Evolutionary conservation across 176 grass and related monocot species (phyloP).

Genomic region (Ampelocalamus luodianensis): DNA sequence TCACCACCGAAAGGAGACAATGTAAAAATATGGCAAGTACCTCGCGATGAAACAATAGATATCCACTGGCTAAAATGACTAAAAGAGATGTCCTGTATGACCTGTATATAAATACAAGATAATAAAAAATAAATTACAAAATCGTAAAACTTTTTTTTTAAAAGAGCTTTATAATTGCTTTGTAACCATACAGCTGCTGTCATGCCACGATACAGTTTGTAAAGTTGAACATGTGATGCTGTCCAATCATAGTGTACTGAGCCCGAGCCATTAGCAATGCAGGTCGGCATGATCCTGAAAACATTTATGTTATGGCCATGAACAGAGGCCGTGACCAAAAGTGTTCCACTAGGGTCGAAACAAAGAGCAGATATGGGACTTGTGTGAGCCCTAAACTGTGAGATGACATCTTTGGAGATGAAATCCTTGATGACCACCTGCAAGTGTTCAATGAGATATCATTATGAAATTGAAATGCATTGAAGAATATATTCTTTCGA

Average conservation of each 20-base stretch:
- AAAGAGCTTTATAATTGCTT: constrained; percentile 20
- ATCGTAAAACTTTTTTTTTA: not conserved
- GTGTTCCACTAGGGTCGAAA: constrained; percentile 95
- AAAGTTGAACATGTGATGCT: constrained; percentile 96
- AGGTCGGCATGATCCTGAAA: constrained; percentile 86
- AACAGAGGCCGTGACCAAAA: constrained; percentile 94
- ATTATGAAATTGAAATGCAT: constrained; percentile 23
- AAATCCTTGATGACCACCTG: constrained; percentile 98
- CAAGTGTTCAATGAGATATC: constrained; percentile 30
- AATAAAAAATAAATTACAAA: constrained; percentile 39
- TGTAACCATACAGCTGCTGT: constrained; percentile 83
- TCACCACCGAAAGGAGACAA: constrained; percentile 96
- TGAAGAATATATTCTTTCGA: constrained; percentile 19
- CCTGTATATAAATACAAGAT: constrained; percentile 61
- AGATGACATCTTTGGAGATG: constrained; percentile 73
- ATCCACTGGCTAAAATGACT: constrained; percentile 98
- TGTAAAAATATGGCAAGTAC: constrained; percentile 89
- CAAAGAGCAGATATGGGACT: constrained; percentile 98
- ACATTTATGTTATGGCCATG: constrained; percentile 99
- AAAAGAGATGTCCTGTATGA: constrained; percentile 98
- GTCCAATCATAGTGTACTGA: constrained; percentile 71
- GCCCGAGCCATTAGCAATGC: constrained; percentile 73
- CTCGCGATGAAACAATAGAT: constrained; percentile 86
- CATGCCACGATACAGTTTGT: constrained; percentile 95
- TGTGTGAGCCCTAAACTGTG: constrained; percentile 96